Evolutionary conservation across 2,329 filamentous ascomycete genomes (phyloP).

Genomic region (Coniella vitis): DNA sequence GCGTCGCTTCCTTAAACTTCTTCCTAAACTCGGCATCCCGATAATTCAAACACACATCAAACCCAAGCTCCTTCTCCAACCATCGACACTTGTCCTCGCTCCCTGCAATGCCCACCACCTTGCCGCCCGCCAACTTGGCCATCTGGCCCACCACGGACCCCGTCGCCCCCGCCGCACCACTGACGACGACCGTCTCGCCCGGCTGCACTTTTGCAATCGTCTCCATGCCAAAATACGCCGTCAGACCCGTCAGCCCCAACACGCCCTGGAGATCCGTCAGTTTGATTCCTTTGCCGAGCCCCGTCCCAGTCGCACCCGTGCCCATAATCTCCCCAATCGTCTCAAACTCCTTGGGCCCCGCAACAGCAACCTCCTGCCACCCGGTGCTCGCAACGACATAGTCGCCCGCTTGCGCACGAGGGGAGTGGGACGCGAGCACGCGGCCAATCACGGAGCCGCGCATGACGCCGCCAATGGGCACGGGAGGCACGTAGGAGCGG

Average conservation of each 20-base stretch:
- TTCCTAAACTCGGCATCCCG: conserved; percentile 55
- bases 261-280: conserved; percentile 48
- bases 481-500: conserved; percentile 50
- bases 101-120: conserved; percentile 50
- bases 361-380: conserved; percentile 52
- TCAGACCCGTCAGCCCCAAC: conserved; percentile 55
- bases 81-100: conserved; percentile 53
- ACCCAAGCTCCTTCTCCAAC: conserved; percentile 53
- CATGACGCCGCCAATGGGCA: conserved; percentile 55
- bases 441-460: conserved; percentile 48
- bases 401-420: conserved; percentile 39
- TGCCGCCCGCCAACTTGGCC: conserved; percentile 53
- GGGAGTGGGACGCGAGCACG: conserved; percentile 40
- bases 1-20: conserved; percentile 56
- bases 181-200: conserved; percentile 61
- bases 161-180: conserved; percentile 60
- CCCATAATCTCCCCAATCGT: conserved; percentile 11
- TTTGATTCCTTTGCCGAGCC: conserved; percentile 21
- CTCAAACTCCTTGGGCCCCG: conserved; percentile 36
- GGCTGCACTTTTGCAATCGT: conserved; percentile 54
- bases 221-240: conserved; percentile 60
- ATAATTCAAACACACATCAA: conserved; percentile 64
- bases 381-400: conserved; percentile 45
- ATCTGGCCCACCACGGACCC: conserved; percentile 62
- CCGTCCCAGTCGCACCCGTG: not conserved